Percentiles rank a stretch among this genome's conserved stretches.
These are phyloP conservation scores for Meyerozyma carpophila DNA, from an alignment of 1,139 yeast genomes.

Conservation along the genomic window DNA sequence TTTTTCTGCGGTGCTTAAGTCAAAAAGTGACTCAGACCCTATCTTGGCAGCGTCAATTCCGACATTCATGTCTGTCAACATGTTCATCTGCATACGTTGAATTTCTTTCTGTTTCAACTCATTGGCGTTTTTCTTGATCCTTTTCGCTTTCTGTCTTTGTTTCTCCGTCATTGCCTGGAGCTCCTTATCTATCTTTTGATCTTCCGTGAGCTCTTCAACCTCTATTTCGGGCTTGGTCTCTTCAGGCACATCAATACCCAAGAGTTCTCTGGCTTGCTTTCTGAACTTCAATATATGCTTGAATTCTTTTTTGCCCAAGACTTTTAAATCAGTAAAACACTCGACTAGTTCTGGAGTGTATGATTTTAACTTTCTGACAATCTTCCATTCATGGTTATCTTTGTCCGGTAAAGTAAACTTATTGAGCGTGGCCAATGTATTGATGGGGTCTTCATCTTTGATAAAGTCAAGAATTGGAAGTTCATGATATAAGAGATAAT, in stretches of 20 bases:
- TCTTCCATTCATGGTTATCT: conserved; percentile 67
- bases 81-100: conserved; percentile 89
- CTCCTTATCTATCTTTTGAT: conserved; percentile 84
- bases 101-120: conserved; percentile 86
- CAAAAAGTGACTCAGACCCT: conserved; percentile 79
- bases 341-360: conserved; percentile 75
- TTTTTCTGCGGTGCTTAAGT: conserved; percentile 75
- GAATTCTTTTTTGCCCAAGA: conserved; percentile 90
- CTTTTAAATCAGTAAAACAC: conserved; percentile 87
- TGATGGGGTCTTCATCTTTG: conserved; percentile 75
- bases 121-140: conserved; percentile 77
- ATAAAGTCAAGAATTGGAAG: conserved; percentile 77
- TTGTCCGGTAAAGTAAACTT: conserved; percentile 47
- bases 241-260: conserved; percentile 60
- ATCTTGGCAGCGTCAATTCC: conserved; percentile 89
- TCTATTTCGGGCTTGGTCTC: conserved; percentile 46
- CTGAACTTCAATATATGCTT: conserved; percentile 82
- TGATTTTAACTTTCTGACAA: conserved; percentile 63
- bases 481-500: conserved; percentile 70
- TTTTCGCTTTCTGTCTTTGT: conserved; percentile 62
- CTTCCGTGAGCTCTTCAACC: conserved; percentile 75
- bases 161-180: conserved; percentile 66
- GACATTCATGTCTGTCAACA: conserved; percentile 88
- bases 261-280: conserved; percentile 71
- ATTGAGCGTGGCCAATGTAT: conserved; percentile 68